Base-by-base conservation (phyloP, 257 asterid genomes). In the Mentha longifolia region DNA sequence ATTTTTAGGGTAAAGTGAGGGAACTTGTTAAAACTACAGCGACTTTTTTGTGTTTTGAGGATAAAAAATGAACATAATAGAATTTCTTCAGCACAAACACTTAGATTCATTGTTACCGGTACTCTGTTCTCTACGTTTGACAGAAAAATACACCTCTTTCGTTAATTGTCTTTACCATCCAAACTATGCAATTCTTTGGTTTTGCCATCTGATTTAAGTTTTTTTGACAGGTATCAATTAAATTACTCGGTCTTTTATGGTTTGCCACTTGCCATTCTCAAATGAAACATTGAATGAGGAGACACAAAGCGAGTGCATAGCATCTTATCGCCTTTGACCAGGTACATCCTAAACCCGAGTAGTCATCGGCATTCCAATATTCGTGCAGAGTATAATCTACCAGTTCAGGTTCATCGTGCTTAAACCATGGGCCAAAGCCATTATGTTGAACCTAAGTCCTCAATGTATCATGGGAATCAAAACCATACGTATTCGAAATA, bases 381-480 rank as follows among this genome's bases (percentile, higher is more conserved):
- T 30, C 17, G 4, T 71, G 31, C 30, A 52, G 47, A n/a, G 30
- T 52, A 30, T 45, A 13, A 17, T 49, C 28, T 9, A 71, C 8
- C 46, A 31, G 20, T 66, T 35, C 3, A 12, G 56, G 30, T 30
- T 59, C 33, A 22, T 47, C 42, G 46, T 74, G n/a, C 78, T 56
- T 12, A 50, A 45, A 19, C 73, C n/a, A 45, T 14, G 31, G 30
- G 39, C 17, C 39, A 58, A 16, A 30, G 63, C 22, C 7, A 31
- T 35, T 15, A 6, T 4, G 28, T 7, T 2, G 42, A 39, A 10
- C n/a, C 7, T 28, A 39, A 52, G 28, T 33, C 56, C 33, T 60
- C 8, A 17, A 4, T 41, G 19, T 62, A 62, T 12, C 65, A 61
- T 55, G 43, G 13, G n/a, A 68, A 35, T 47, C 67, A 50, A 31